These are phyloP conservation scores for Pestalotiopsis sp. DNA, from an alignment of 2,329 filamentous ascomycete species.

Conservation along the genomic window DNA sequence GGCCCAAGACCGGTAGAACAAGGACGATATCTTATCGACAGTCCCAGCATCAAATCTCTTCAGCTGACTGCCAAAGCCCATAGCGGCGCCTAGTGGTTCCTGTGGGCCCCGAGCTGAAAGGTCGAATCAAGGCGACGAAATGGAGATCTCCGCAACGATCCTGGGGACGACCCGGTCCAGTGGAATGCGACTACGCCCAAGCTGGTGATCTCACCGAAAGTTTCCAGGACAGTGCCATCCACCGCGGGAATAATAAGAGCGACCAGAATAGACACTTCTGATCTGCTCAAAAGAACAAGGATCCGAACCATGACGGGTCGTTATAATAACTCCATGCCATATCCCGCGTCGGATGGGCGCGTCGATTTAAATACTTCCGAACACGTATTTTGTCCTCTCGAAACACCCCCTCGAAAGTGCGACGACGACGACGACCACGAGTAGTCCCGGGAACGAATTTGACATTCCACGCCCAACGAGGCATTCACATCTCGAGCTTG, in stretches of 20 bases:
- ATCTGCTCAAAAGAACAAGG: not conserved
- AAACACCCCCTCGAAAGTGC: not conserved
- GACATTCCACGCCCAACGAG: not conserved
- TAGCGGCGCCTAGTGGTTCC: not conserved
- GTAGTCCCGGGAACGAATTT: too few relatives aligned
- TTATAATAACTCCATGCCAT: not conserved
- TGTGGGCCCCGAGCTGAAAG: slow-evolving; percentile 1
- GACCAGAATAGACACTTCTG: not conserved
- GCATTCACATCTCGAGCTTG: not conserved
- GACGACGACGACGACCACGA: not conserved
- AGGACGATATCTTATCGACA: not conserved
- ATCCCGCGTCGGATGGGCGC: not conserved
- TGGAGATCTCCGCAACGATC: slow-evolving; percentile 6
- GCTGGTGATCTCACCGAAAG: not conserved
- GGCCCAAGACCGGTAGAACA: not conserved
- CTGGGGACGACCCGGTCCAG: slow-evolving; percentile 4
- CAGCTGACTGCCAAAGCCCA: not conserved
- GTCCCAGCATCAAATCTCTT: not conserved
- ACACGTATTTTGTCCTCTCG: not conserved
- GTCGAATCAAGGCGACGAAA: slow-evolving; percentile 8
- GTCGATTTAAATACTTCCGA: not conserved
- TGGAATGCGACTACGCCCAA: not conserved
- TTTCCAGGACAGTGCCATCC: not conserved
- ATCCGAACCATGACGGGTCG: not conserved
- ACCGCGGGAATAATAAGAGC: not conserved